Conservation (phyloP, 352 stramenopile species). For the Hyaloperonospora brassicae region DNA sequence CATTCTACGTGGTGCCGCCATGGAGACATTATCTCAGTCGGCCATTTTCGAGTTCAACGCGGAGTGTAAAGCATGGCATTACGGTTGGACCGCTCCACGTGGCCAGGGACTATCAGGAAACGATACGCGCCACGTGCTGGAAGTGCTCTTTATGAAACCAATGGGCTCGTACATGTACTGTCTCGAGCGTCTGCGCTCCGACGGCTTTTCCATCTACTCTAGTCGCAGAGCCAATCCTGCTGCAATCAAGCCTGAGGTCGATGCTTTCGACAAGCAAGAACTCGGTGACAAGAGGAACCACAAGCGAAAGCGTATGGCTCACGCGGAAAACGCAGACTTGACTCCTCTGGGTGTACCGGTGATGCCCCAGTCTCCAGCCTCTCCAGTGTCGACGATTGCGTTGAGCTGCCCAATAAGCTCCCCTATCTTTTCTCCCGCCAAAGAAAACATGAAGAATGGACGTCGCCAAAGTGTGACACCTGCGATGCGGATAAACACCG, state of each 20-base stretch:
- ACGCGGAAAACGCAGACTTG: slow-evolving; percentile 7
- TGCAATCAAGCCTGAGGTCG: slow-evolving; percentile 41
- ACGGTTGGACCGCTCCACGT: slow-evolving; percentile 74
- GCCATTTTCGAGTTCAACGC: slow-evolving; percentile 86
- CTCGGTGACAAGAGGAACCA: slow-evolving; percentile 31
- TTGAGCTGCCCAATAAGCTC: slow-evolving; percentile 30
- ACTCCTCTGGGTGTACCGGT: slow-evolving; percentile 20
- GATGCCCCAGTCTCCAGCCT: slow-evolving; percentile 23
- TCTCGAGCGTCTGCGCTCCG: slow-evolving; percentile 65
- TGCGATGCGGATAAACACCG: slow-evolving; percentile 8
- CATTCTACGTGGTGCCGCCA: slow-evolving; percentile 63
- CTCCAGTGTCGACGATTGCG: slow-evolving; percentile 26
- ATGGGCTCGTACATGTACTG: slow-evolving; percentile 80
- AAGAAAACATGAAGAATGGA: slow-evolving; percentile 24
- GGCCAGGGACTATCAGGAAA: slow-evolving; percentile 68
- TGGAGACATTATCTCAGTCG: slow-evolving; percentile 71
- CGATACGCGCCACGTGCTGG: slow-evolving; percentile 68
- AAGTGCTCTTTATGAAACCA: slow-evolving; percentile 79
- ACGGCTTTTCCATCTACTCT: slow-evolving; percentile 74
- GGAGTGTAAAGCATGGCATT: slow-evolving; percentile 86
- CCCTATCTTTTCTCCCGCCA: slow-evolving; percentile 34
- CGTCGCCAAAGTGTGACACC: slow-evolving; percentile 10
- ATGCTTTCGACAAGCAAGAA: slow-evolving; percentile 45
- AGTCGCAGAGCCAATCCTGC: slow-evolving; percentile 63
- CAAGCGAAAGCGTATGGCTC: slow-evolving; percentile 50